These are phyloP conservation scores for Candida cerambycidarum DNA, from an alignment of 805 yeast genomes.

Conservation along the genomic window DNA sequence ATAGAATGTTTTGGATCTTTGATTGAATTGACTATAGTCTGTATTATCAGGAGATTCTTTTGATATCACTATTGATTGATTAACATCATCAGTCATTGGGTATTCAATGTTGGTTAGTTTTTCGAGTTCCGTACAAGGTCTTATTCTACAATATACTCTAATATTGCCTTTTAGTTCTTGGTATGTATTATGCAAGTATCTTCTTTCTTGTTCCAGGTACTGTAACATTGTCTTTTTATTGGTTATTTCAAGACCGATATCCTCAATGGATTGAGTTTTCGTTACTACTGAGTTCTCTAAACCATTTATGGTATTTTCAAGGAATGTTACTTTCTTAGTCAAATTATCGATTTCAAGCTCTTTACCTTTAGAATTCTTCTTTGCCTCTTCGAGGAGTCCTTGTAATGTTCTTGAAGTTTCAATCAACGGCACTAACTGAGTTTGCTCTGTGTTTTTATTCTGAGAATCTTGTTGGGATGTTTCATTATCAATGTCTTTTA, in stretches of 20 bases:
- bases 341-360: slow-evolving; percentile 9
- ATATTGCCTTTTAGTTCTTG: slow-evolving; percentile 92
- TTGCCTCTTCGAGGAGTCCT: neutral
- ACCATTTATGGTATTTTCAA: slow-evolving; percentile 5
- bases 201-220: slow-evolving; percentile 54
- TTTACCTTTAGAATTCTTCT: slow-evolving; percentile 9
- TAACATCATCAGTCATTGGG: slow-evolving; percentile 29
- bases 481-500: neutral
- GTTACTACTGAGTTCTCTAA: slow-evolving; percentile 5
- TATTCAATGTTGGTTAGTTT: slow-evolving; percentile 17
- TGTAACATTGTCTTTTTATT: slow-evolving; percentile 35
- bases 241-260: slow-evolving; percentile 7
- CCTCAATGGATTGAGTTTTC: slow-evolving; percentile 10
- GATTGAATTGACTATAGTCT: slow-evolving; percentile 7
- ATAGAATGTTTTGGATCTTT: slow-evolving; percentile 16
- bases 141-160: slow-evolving; percentile 82
- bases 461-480: neutral
- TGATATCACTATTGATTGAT: slow-evolving; percentile 34
- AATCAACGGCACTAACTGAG: neutral
- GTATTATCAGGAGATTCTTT: slow-evolving; percentile 13
- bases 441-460: neutral
- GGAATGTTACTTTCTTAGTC: slow-evolving; percentile 1
- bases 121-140: slow-evolving; percentile 25
- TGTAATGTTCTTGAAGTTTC: neutral
- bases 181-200: slow-evolving; percentile 66